Evolutionary conservation across 1,284 basidiomycete genomes (phyloP), one percentile per base, ranked within the genome.

Genomic region (Abortiporus biennis): DNA sequence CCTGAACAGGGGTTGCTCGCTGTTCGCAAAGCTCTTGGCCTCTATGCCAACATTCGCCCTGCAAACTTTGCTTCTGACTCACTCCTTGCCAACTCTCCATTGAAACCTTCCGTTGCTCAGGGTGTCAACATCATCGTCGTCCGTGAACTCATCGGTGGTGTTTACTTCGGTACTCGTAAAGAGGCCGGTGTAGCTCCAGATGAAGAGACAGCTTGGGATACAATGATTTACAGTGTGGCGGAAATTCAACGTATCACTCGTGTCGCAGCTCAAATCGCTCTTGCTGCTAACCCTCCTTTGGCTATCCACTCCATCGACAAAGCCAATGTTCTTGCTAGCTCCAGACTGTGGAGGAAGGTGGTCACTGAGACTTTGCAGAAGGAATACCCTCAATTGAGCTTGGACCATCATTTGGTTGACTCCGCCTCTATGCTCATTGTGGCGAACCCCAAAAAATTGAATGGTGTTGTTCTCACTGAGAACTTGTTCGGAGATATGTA

Each of bases 1-100:
- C 96, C 96, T n/a, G 96, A 99, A 66, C 82, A 85, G 53, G 95
- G 95, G 45, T 76, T 99, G 19, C 83, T 99, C 22, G 66, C 72
- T n/a, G 78, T 99, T 40, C 88, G 96, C 57, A 98, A 99, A 67
- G 82, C 90, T 61, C 76, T 99, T 46, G 93, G 96, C 59, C 71
- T 99, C n/a, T 98, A 97, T 59, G 95, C 92, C 60, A 99, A 99
- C 71, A 96, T 99, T 62, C 89, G 96, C 27, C 96, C 96, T 4
- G 91, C 92, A 19, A 90, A 88, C 57, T 95, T 99, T 57, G 92
- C 92, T 1, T 95, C 92, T 16, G 86, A 96, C 40, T 85, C 89
- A 31, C 79, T 99, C 35, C 70, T 99, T 44, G 72, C 80, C 42
- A 78, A 90, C 69, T 93, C 92, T n/a, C 96, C 96, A n/a, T 72